A percentile compares a stretch with the other conserved stretches of the same genome.
Evolutionary conservation across 148 eudicot genomes (phyloP).

Genomic region (Cornus kousa): DNA sequence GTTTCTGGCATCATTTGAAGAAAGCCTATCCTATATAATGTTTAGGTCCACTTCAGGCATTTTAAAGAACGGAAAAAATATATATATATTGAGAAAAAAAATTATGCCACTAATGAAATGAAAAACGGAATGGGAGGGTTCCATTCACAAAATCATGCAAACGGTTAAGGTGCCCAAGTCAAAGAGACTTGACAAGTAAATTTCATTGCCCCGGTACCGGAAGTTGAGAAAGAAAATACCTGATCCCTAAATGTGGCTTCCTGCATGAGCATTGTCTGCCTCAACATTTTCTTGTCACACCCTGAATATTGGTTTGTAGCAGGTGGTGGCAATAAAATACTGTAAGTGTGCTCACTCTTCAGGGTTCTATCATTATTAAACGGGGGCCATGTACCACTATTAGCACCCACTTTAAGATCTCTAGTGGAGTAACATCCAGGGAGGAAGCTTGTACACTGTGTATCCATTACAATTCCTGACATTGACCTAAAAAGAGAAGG

Average conservation of each 20-base stretch:
- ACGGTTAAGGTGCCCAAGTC: background rate
- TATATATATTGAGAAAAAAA: background rate
- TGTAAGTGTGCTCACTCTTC: conserved; percentile 23
- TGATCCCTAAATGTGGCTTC: conserved; percentile 56
- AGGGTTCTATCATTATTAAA: conserved; percentile 24
- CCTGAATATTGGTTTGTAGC: conserved; percentile 21
- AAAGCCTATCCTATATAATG: background rate
- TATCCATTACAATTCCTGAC: conserved; percentile 17
- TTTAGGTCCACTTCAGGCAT: background rate
- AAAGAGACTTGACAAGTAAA: background rate
- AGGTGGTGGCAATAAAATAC: conserved; percentile 18
- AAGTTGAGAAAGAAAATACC: conserved; percentile 25
- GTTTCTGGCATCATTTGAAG: background rate
- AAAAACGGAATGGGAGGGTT: background rate
- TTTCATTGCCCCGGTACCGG: background rate
- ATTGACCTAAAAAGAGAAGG: background rate
- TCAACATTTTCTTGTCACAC: conserved; percentile 45
- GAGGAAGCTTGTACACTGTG: conserved; percentile 48
- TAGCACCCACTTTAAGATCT: conserved; percentile 36
- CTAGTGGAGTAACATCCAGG: conserved; percentile 37
- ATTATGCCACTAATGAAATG: background rate
- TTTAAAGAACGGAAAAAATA: background rate
- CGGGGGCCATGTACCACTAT: conserved; percentile 25
- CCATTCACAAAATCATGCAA: background rate
- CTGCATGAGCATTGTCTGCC: conserved; percentile 55